Evolutionary conservation across 2,329 filamentous ascomycete species (phyloP), one percentile per base, ranked within the genome.

Genomic region (Drechslerella dactyloides): DNA sequence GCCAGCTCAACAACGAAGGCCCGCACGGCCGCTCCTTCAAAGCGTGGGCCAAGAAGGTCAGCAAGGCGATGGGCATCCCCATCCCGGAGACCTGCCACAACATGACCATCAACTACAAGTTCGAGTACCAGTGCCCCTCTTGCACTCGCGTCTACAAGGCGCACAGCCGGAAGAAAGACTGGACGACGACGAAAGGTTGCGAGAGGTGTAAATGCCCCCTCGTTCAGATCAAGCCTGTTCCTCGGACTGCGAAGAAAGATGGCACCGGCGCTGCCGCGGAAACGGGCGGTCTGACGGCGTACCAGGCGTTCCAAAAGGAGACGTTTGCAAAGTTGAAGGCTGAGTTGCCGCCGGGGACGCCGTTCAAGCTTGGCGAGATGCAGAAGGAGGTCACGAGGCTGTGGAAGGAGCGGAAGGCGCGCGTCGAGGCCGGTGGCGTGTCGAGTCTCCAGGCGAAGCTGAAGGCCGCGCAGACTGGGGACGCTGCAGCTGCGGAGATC

Each of bases 271-370:
- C 21, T 8, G 23, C 24, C 2, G 59, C 13, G 11, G 23, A 17
- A 8, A 50, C 13, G n/a, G 42, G 23, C 27, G 60, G 54, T 5
- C 13, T 59, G 5, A 65, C 68, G 15, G 50, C 60, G 0, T 72
- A 72, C 33, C 68, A 72, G 23, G 15, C 23, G 6, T 72, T 72
- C 27, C 60, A 65, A 8, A 72, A 72, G 56, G 60, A 72, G n/a
- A 57, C 68, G 6, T 72, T 72, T 60, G 48, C 68, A 2, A 72
- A 53, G 27, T 15, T 72, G 40, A 72, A 72, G 42, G 27, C 21
- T 21, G 68, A 72, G 0, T 35, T 65, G 15, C 68, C 68, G 10
- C 50, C 68, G 21, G 68, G 68, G 8, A 72, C 68, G 37, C 68
- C 68, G 21, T 65, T 72, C 30, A 64, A 59, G 15, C 42, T 72